Base-by-base conservation (phyloP, 1,284 basidiomycete species). In the Pseudozyma flocculosa region DNA sequence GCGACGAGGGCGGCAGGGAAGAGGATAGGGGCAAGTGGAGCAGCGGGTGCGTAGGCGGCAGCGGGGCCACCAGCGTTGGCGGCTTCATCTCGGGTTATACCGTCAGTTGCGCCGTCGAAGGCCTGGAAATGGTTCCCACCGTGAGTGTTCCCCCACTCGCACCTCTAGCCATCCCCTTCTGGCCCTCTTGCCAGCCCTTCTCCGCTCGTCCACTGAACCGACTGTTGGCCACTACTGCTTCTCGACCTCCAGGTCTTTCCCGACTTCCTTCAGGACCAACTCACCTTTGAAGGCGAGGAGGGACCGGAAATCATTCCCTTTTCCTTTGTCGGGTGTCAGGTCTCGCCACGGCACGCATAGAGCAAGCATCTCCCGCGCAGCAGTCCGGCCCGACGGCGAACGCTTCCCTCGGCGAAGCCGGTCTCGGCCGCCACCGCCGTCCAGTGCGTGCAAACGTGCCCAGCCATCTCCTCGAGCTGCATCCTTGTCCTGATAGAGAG, bases 241-340 rank as follows among this genome's bases (percentile, higher is more conserved):
- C n/a, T n/a, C n/a, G n/a, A 34, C 14, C 7, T 13, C 7, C 9
- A 34, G 32, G 32, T 59, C 18, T 62, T 62, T 21, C 36, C 48
- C n/a, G 26, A 37, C 13, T 61, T 61, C 26, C 23, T 63, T 2
- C 36, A 15, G 14, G 18, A 44, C 14, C 46, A 63, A 21, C 58
- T 58, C 45, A 29, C 32, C 7, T 17, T 34, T 1, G 43, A 22
- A 3, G 29, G 30, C 10, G 18, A 43, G 7, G 37, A 49, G n/a
- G 47, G 30, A 2, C 34, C 38, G 1, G 37, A 48, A 4, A 34
- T 50, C 11, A 58, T 63, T 36, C 44, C 49, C 10, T 37, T 19
- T 10, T 41, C 37, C 15, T 59, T 63, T 21, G 36, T 63, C 18
- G 61, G 61, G 1, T 63, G 55, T 38, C 61, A 63, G n/a, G 43